These are phyloP conservation scores for Ustilago hordei DNA, from an alignment of 1,284 basidiomycete genomes.

Conservation along the genomic window DNA sequence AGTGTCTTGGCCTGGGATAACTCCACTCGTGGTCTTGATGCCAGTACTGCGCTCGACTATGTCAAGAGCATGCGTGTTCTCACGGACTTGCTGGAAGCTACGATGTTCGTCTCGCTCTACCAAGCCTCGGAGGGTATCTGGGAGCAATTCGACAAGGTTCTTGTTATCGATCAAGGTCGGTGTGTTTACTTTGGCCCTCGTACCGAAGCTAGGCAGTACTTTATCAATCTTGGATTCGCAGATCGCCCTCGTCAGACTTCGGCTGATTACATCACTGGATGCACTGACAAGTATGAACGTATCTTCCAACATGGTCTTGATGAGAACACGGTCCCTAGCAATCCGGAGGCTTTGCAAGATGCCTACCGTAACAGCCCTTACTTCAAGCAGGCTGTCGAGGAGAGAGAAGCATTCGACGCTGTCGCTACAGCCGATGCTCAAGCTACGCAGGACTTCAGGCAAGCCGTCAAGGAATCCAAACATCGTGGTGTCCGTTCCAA, in stretches of 20 bases:
- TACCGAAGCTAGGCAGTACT: conserved; percentile 58
- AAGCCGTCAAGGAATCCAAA: conserved; percentile 82
- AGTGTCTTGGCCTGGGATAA: conserved; percentile 81
- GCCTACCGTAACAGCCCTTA: conserved; percentile 77
- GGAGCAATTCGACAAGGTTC: conserved; percentile 75
- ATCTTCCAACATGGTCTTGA: conserved; percentile 78
- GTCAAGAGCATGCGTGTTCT: conserved; percentile 79
- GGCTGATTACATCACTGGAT: conserved; percentile 62
- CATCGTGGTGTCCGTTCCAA: conserved; percentile 84
- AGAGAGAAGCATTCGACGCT: conserved; percentile 75
- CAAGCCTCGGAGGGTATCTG: conserved; percentile 72
- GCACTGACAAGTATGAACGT: conserved; percentile 58
- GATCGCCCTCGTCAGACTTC: conserved; percentile 78
- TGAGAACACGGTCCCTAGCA: conserved; percentile 77
- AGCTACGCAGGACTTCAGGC: conserved; percentile 76
- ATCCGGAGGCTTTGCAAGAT: conserved; percentile 79
- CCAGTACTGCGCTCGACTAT: conserved; percentile 84
- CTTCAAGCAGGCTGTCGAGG: conserved; percentile 73
- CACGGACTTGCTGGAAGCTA: conserved; percentile 81
- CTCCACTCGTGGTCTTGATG: conserved; percentile 79
- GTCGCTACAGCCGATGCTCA: conserved; percentile 77
- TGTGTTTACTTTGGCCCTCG: conserved; percentile 66
- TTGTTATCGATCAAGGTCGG: conserved; percentile 66
- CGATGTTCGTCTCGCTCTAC: conserved; percentile 84
- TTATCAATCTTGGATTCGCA: conserved; percentile 67